Evolutionary conservation across 1,284 basidiomycete genomes (phyloP).

Genomic region (Anthracocystis panici-leucophaei): DNA sequence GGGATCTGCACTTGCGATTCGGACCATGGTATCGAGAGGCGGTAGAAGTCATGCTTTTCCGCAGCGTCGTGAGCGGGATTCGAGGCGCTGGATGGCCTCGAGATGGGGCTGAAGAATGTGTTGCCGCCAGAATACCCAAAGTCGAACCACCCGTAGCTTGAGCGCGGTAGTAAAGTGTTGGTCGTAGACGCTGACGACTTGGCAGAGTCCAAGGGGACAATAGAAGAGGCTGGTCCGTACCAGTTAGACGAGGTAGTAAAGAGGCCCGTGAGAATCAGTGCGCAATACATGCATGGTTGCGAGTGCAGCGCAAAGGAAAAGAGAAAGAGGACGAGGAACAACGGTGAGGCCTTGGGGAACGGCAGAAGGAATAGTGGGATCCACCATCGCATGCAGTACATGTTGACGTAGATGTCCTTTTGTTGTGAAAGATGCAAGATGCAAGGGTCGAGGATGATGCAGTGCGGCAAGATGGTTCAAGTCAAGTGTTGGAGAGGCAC

Average conservation of each 20-base stretch:
- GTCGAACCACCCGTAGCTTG: constrained; percentile 44
- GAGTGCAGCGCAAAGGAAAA: constrained; percentile 60
- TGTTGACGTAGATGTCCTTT: background rate
- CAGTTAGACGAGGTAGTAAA: constrained; percentile 58
- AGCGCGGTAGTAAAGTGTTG: constrained; percentile 12
- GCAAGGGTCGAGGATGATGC: background rate
- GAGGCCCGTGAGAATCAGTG: constrained; percentile 56
- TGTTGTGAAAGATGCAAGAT: background rate
- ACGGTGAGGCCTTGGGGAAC: constrained; percentile 59
- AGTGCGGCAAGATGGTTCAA: background rate
- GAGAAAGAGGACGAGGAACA: constrained; percentile 61
- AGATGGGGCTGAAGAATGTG: constrained; percentile 35
- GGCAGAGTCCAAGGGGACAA: background rate
- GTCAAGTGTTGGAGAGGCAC: background rate
- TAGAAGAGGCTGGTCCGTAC: constrained; percentile 20
- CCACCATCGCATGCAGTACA: constrained; percentile 67
- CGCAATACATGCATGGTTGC: constrained; percentile 64
- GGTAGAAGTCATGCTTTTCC: constrained; percentile 5
- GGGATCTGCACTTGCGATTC: constrained; percentile 26
- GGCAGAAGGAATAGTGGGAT: constrained; percentile 63
- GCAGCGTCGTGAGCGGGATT: background rate
- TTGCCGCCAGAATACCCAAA: constrained; percentile 39
- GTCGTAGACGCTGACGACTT: constrained; percentile 7
- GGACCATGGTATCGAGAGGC: constrained; percentile 36
- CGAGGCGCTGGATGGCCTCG: constrained; percentile 6